A percentile compares a stretch with the other conserved stretches of the same genome.
These are phyloP conservation scores for Gnomoniopsis smithogilvyi DNA, from an alignment of 2,329 filamentous ascomycete species.

Conservation along the genomic window DNA sequence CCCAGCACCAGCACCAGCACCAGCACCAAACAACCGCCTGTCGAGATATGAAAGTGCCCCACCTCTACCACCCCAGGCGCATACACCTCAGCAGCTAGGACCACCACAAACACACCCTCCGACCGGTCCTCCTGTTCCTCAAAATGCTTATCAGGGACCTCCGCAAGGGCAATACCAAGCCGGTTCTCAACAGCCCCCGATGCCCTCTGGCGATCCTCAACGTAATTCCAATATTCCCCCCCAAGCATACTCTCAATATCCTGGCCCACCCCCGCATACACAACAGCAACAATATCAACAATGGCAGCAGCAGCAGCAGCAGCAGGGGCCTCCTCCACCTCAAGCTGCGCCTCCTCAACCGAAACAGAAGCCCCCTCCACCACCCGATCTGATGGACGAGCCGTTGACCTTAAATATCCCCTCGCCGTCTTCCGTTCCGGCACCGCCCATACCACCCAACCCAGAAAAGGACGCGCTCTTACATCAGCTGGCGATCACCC, in stretches of 20 bases:
- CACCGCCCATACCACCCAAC: constrained; percentile 90
- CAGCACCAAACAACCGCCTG: constrained; percentile 23
- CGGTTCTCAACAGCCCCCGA: constrained; percentile 15
- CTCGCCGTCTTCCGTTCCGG: constrained; percentile 49
- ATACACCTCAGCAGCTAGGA: constrained; percentile 3
- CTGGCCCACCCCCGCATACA: constrained; percentile 20
- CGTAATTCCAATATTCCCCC: constrained; percentile 15
- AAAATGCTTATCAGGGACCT: constrained; percentile 22
- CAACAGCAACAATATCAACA: constrained; percentile 5
- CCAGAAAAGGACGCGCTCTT: constrained; percentile 91
- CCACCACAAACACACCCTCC: constrained; percentile 14
- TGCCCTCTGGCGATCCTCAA: constrained; percentile 9
- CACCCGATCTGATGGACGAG: constrained; percentile 55
- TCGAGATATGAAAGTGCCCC: constrained; percentile 32
- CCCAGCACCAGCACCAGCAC: constrained; percentile 19
- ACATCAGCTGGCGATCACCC: constrained; percentile 66
- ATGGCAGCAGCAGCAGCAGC: constrained; percentile 16
- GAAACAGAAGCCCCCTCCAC: constrained; percentile 39
- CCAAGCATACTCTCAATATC: constrained; percentile 21
- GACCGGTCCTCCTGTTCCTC: constrained; percentile 27
- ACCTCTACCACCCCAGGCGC: constrained; percentile 27
- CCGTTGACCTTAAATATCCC: constrained; percentile 51
- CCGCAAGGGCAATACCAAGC: constrained; percentile 19
- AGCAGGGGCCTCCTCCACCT: constrained; percentile 22
- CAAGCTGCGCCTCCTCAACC: constrained; percentile 19